phyloP scores from a whole-genome alignment of 2,329 filamentous ascomycete species.

The Gyromitra esculenta region DNA sequence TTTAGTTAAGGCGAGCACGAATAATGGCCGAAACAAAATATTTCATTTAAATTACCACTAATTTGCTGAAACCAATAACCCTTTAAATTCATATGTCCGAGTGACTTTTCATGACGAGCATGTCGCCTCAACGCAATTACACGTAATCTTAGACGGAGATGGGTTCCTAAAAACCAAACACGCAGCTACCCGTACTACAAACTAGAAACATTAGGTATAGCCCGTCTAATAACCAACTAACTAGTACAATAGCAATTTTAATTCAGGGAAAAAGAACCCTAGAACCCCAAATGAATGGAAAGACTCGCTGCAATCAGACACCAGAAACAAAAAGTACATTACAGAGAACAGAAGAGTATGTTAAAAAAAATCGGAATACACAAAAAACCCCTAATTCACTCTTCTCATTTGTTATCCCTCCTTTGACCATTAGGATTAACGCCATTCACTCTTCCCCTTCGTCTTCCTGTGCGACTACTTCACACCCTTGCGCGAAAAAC shows the following conservation, averaged over 20 bases:
- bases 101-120: no score
- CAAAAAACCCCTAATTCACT: constrained; percentile 7
- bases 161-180: background rate
- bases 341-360: constrained; percentile 12
- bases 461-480: constrained; percentile 58
- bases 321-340: background rate
- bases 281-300: background rate
- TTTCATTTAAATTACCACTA: no score
- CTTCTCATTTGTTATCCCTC: no score
- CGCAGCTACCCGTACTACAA: background rate
- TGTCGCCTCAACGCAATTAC: no score
- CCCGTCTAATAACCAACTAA: background rate
- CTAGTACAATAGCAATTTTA: constrained; percentile 10
- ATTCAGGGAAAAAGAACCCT: background rate
- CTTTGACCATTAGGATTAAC: background rate
- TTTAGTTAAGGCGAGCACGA: no score
- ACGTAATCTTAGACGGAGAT: background rate
- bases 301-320: constrained; percentile 11
- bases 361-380: constrained; percentile 11
- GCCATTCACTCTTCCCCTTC: constrained; percentile 13
- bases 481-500: constrained; percentile 92
- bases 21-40: no score
- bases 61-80: no score
- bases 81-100: no score
- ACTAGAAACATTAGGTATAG: background rate